These are phyloP conservation scores for Ogataea naganishii DNA, from an alignment of 805 yeast genomes.

Conservation along the genomic window DNA sequence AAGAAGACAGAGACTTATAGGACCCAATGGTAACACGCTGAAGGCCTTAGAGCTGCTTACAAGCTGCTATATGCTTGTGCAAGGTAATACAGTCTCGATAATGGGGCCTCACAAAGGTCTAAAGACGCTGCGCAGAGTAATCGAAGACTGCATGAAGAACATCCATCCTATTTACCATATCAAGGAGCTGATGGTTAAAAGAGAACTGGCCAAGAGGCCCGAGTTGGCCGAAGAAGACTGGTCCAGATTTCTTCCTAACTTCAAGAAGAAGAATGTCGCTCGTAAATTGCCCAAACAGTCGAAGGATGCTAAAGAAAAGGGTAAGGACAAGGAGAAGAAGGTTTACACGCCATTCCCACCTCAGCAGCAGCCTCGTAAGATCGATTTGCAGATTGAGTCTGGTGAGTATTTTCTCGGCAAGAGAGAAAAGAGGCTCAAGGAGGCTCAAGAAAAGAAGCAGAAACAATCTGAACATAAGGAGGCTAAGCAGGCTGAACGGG, in stretches of 20 bases:
- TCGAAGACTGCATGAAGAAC: slow-evolving; percentile 95
- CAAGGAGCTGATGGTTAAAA: slow-evolving; percentile 94
- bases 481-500: slow-evolving; percentile 59
- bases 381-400: slow-evolving; percentile 93
- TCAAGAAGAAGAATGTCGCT: slow-evolving; percentile 93
- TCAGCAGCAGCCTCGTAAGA: slow-evolving; percentile 90
- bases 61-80: slow-evolving; percentile 92
- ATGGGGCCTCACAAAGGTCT: slow-evolving; percentile 96
- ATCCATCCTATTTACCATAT: slow-evolving; percentile 97
- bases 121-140: slow-evolving; percentile 86
- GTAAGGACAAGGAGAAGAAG: slow-evolving; percentile 44
- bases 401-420: slow-evolving; percentile 96
- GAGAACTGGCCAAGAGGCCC: slow-evolving; percentile 90
- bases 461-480: slow-evolving; percentile 66
- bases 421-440: slow-evolving; percentile 66
- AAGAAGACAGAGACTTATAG: slow-evolving; percentile 92
- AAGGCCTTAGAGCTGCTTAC: slow-evolving; percentile 93
- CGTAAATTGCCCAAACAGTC: slow-evolving; percentile 77
- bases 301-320: slow-evolving; percentile 37
- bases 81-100: slow-evolving; percentile 93
- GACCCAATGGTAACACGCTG: slow-evolving; percentile 94
- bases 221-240: slow-evolving; percentile 94
- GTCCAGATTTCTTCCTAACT: slow-evolving; percentile 93
- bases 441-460: slow-evolving; percentile 67
- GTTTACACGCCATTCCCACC: slow-evolving; percentile 99